phyloP scores from a whole-genome alignment of 2,329 filamentous ascomycete species.

The Chalaropsis ovoidea region DNA sequence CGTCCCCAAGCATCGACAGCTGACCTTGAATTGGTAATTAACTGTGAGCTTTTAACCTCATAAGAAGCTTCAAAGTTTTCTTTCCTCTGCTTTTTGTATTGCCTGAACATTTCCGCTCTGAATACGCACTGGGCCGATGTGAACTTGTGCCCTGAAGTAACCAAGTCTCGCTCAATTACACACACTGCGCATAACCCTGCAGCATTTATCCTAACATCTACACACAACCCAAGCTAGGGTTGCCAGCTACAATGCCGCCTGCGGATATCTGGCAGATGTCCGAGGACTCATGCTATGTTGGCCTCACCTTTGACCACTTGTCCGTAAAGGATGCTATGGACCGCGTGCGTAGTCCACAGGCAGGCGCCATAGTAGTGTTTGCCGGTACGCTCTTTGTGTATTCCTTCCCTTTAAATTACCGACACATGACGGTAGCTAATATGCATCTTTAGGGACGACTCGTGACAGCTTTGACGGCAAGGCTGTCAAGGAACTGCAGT shows the following conservation, averaged over 20 bases:
- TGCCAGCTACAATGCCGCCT: background rate
- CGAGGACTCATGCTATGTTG: conserved; percentile 52
- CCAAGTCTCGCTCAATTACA: background rate
- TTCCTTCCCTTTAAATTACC: conserved; percentile 17
- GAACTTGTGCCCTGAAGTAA: background rate
- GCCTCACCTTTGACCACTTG: conserved; percentile 54
- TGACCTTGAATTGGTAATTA: background rate
- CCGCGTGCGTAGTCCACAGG: conserved; percentile 59
- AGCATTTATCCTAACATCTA: background rate
- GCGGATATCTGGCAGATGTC: conserved; percentile 34
- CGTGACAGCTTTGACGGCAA: conserved; percentile 62
- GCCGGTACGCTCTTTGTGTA: conserved; percentile 44
- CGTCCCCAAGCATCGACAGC: background rate
- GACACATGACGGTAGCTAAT: conserved; percentile 24
- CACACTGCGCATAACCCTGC: background rate
- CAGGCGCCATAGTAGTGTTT: conserved; percentile 68
- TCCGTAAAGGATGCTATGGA: conserved; percentile 49
- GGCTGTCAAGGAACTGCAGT: conserved; percentile 63
- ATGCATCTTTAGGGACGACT: conserved; percentile 51
- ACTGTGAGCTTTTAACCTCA: background rate
- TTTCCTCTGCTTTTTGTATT: background rate
- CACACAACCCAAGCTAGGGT: background rate
- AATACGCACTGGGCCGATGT: background rate
- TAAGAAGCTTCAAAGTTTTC: background rate
- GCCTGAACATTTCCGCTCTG: background rate